Base-by-base conservation (phyloP, 2,329 filamentous ascomycete genomes). In the Stachybotrys echinatus region DNA sequence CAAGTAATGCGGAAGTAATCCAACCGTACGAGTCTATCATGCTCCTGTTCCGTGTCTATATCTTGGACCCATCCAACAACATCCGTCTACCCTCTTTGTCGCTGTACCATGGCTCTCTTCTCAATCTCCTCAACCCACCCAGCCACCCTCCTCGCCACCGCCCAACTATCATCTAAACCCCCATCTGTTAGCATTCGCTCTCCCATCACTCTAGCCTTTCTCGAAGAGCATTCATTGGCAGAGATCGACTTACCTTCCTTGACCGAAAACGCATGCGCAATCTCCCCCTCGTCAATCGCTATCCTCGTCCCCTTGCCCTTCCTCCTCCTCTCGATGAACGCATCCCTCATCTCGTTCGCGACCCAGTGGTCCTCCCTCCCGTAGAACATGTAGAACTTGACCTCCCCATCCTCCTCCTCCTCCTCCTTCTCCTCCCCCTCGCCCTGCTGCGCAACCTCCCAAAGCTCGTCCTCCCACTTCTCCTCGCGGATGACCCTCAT, bases 331-430 rank as follows among this genome's bases (percentile, higher is more conserved):
- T 64, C 64, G 48, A 85, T 80, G 51, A 86, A 79, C 23, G 71
- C 72, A 55, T 85, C 80, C 8, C 83, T 70, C 44, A 74, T 71
- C 46, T 74, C 68, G 45, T 80, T 68, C 3, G 78, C 76, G 2
- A 87, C 80, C 83, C 83, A 87, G 50, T 84, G 75, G 52, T 87
- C 83, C 47, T 77, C 65, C 53, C 75, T 68, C 2, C 76, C 83
- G 55, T 84, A 86, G 46, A 83, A 78, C 54, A 84, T 74, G 55
- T 79, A 76, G 57, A 85, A 79, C 53, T 75, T 80, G 0, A 18
- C 37, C 12, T 14, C 3, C 4, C 6, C 52, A 53, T 38, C 48
- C n/a, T 48, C 49, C 12, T 34, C 39, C 5, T 43, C 17, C 23
- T 53, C 18, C 27, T 14, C 10, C 27, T 10, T 8, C 27, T 45